These are phyloP conservation scores for Saxophila tyrrhenica DNA, from an alignment of 495 filamentous ascomycete species.

Conservation along the genomic window DNA sequence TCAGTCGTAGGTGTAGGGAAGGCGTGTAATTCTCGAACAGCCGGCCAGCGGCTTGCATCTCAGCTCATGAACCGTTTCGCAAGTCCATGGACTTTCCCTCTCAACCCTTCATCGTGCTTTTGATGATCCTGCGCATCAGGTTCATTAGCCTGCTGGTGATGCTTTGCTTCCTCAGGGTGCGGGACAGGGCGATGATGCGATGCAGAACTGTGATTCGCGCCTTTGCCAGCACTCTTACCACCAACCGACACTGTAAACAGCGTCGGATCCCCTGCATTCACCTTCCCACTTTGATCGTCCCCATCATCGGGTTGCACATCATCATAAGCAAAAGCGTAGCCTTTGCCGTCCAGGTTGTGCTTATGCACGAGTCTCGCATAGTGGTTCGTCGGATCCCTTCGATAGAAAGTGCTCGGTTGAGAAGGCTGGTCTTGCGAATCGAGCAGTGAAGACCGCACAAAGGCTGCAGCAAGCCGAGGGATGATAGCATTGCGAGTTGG, in stretches of 20 bases:
- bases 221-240: slow-evolving; percentile 29
- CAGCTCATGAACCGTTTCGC: slow-evolving; percentile 12
- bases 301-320: slow-evolving; percentile 52
- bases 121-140: neutral
- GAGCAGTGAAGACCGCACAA: slow-evolving; percentile 56
- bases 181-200: neutral
- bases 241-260: slow-evolving; percentile 54
- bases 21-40: neutral
- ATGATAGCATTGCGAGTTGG: slow-evolving; percentile 42
- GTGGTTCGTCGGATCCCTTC: slow-evolving; percentile 52
- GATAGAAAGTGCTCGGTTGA: slow-evolving; percentile 39
- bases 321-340: slow-evolving; percentile 73
- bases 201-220: neutral
- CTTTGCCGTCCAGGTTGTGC: slow-evolving; percentile 47
- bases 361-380: slow-evolving; percentile 57
- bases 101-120: slow-evolving; percentile 6
- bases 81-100: slow-evolving; percentile 9
- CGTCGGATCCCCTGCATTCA: slow-evolving; percentile 45
- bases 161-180: slow-evolving; percentile 4
- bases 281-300: slow-evolving; percentile 50
- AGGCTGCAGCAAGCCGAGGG: slow-evolving; percentile 55
- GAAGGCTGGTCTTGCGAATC: slow-evolving; percentile 16
- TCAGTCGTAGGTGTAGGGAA: too few species aligned
- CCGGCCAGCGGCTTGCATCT: neutral
- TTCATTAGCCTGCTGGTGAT: neutral